Evolutionary conservation across 805 yeast genomes (phyloP), one percentile per base, ranked within the genome.

Genomic region (Metschnikowia proteae): DNA sequence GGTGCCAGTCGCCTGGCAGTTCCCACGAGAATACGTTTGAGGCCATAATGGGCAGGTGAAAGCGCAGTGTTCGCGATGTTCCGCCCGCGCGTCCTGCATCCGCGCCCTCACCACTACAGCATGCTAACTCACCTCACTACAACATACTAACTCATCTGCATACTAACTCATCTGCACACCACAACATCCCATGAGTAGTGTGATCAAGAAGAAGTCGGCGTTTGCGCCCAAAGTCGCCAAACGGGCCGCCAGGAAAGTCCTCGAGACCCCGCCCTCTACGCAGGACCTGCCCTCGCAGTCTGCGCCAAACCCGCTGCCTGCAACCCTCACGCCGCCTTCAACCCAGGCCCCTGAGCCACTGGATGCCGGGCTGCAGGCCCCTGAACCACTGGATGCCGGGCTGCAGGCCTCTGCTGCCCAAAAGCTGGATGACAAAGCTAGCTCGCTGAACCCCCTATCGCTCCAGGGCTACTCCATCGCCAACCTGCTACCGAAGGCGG

Each of bases 161-260:
- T 28, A 8, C 17, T 17, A 17, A 17, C n/a, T 11, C 22, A 25
- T 29, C 29, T 40, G 7, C 17, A 31, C 40, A 11, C 40, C 4
- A 28, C 37, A 28, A 7, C 27, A 8, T 29, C 44, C 31, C 42
- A 75, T 74, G 80, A 75, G 79, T 65, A 70, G 77, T 66, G 64
- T 76, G 25, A 73, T 74, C 43, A 73, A 71, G 65, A 66, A 66
- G 61, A 78, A 82, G 26, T 76, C 85, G 9, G 80, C 85, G 48
- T 85, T 85, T 64, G 72, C 77, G n/a, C 90, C 90, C 2, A 83
- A 82, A 53, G 53, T 68, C 34, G 65, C 61, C 56, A 64, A 62
- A 54, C 57, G 64, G 35, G 51, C 54, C 7, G 51, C 59, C 13
- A 58, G 62, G 49, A 61, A 58, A 41, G 38, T 36, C 11, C 11